Conservation (phyloP, 2,329 filamentous ascomycete genomes). For the Talaromyces sp. region DNA sequence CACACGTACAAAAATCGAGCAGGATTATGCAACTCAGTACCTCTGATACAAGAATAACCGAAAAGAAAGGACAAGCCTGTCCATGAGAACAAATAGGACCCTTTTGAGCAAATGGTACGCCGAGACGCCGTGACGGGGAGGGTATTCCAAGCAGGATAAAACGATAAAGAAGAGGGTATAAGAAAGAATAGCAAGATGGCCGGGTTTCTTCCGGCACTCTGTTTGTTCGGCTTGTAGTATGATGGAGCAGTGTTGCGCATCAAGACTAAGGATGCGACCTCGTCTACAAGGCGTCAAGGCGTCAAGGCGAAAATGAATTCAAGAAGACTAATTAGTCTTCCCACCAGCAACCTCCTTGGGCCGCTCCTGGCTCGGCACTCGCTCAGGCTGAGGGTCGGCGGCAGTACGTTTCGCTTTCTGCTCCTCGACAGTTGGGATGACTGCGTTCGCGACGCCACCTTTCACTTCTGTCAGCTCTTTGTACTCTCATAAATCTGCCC, state of each 20-base stretch:
- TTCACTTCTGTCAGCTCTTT: not conserved
- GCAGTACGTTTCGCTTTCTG: slow-evolving; percentile 15
- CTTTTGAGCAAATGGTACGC: not conserved
- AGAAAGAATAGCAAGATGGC: not conserved
- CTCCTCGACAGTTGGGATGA: slow-evolving; percentile 25
- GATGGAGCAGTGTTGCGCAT: not conserved
- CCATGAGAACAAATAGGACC: not conserved
- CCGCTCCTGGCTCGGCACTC: slow-evolving; percentile 29
- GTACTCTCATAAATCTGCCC: not conserved
- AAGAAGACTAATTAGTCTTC: slow-evolving; percentile 7
- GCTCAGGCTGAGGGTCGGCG: slow-evolving; percentile 11
- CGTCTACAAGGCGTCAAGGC: not conserved
- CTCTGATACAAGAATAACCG: too few species aligned
- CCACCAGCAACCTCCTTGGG: slow-evolving; percentile 24
- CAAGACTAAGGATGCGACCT: too few species aligned
- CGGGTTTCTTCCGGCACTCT: not conserved
- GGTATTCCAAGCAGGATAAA: slow-evolving; percentile 11
- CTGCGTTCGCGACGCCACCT: slow-evolving; percentile 40
- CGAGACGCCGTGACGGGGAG: slow-evolving; percentile 8
- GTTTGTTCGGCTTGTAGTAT: not conserved
- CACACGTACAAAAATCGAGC: not conserved
- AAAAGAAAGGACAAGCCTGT: not conserved
- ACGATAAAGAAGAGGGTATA: not conserved
- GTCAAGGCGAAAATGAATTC: not conserved
- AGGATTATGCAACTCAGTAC: not conserved